Base-by-base conservation (phyloP, 1,284 basidiomycete species). In the Ceratobasidium sp. region DNA sequence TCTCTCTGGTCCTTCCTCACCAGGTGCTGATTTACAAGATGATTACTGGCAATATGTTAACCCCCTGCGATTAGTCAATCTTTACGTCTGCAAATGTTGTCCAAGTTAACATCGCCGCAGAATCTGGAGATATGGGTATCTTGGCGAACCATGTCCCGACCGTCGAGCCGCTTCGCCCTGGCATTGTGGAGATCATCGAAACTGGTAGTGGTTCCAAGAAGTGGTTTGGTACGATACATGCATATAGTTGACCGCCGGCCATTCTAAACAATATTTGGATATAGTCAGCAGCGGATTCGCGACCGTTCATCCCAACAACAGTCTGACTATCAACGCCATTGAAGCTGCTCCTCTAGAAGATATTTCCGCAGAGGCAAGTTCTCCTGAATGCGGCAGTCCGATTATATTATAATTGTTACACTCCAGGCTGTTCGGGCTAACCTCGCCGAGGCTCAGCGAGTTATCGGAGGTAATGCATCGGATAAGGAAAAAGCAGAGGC, bases 91-190 rank as follows among this genome's bases (percentile, higher is more conserved):
- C 88, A 77, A 94, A 95, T 82, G 96, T 97, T 74, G 88, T 93
- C 41, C 96, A 97, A 83, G 96, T 98, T 77, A 97, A 97, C 85
- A 85, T 97, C 77, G 84, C 95, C 55, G 96, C 95, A 61, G 92
- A 90, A 72, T 91, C 93, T n/a, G 96, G 96, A 82, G 96, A 97
- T 82, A 97, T 98, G 95, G 96, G 96, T 87, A 93, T 98, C 79
- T 89, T 98, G 76, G 93, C 96, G 78, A 96, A 96, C 86, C 96
- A 98, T 84, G 95, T 97, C 74, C 90, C 96, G 53, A 92, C 94
- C 36, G 92, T 98, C 75, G 96, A 98, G 83, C 87, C 96, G 67
- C 86, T 98, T 73, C 92, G 93, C 80, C 91, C 96, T 59, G 96
- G 96, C 81, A 86, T 98, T 75, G 85, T 98, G 72, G 96, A 98